These are phyloP conservation scores for Magnusiomyces clavatus DNA, from an alignment of 1,139 yeast genomes.

Conservation along the genomic window DNA sequence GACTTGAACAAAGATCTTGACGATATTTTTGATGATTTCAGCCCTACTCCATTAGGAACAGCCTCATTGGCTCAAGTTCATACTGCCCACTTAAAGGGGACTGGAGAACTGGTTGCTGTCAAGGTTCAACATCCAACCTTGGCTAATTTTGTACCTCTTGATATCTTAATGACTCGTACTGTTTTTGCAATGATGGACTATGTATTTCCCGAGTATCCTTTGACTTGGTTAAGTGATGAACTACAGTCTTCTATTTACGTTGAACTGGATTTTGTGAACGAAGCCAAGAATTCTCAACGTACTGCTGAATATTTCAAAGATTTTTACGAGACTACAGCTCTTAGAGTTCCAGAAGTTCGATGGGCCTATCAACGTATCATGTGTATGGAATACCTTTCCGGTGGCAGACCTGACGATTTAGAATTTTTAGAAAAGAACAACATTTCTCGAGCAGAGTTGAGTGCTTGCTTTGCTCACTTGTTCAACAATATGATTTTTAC, in stretches of 20 bases:
- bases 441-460: conserved; percentile 71
- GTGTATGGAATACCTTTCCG: conserved; percentile 79
- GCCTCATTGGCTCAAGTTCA: conserved; percentile 97
- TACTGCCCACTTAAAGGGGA: conserved; percentile 51
- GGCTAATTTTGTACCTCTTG: conserved; percentile 83
- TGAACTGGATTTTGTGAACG: conserved; percentile 81
- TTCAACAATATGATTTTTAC: conserved; percentile 95
- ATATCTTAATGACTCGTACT: conserved; percentile 64
- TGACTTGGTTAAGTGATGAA: conserved; percentile 92
- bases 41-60: conserved; percentile 77
- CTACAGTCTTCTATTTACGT: conserved; percentile 76
- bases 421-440: conserved; percentile 51
- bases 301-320: conserved; percentile 62
- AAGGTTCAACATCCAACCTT: conserved; percentile 91
- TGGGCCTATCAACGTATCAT: conserved; percentile 64
- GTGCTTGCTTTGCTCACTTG: conserved; percentile 78
- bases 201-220: conserved; percentile 87
- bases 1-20: conserved; percentile 60
- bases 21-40: conserved; percentile 63
- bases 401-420: conserved; percentile 75
- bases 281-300: conserved; percentile 68
- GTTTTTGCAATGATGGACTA: conserved; percentile 70
- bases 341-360: conserved; percentile 66
- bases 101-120: conserved; percentile 78
- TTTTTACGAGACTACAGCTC: conserved; percentile 55